Evolutionary conservation across 2,329 filamentous ascomycete genomes (phyloP), one percentile per base, ranked within the genome.

Genomic region (Fusarium xylarioides): DNA sequence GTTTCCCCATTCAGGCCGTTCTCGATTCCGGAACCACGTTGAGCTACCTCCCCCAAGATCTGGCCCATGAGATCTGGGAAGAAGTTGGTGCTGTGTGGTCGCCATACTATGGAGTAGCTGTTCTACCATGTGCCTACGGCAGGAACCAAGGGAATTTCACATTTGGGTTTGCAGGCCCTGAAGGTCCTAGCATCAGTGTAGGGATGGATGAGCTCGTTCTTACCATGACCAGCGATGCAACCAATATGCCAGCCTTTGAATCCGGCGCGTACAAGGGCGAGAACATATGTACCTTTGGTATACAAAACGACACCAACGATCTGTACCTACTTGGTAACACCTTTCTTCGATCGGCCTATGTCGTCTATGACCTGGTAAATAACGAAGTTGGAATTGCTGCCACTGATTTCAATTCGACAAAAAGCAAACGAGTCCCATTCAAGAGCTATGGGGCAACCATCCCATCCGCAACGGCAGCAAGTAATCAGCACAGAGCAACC

Each of bases 11-110:
- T n/a, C 82, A 88, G 8, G 91, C 90, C 6, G 86, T 95, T 9
- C 87, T 95, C 40, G 93, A 95, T 81, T 93, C 91, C 2, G 93
- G 93, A 42, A 92, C 91, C n/a, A 93, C 91, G 7, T 84, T 93
- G 68, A 91, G 87, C 73, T 93, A 93, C 77, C 83, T 95, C 1
- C 93, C 93, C 2, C 85, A 88, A 65, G 85, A 89, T 57, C 80
- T 94, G 49, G 87, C 87, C 5, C 71, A 81, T 12, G 80, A 86
- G 68, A 81, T 90, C 16, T 89, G 87, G 86, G 76, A 82, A 15
- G 88, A 90, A 73, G 86, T 87, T 10, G 89, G 89, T 40, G 89
- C 87, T 10, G 67, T 81, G 15, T 89, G 86, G 75, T 80, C 82
- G 21, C 28, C 65, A 2, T 71, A 80, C 1, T 74, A 82, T 15